phyloP scores from a whole-genome alignment of 306 rosid genomes.

The Lathyrus tuberosus region DNA sequence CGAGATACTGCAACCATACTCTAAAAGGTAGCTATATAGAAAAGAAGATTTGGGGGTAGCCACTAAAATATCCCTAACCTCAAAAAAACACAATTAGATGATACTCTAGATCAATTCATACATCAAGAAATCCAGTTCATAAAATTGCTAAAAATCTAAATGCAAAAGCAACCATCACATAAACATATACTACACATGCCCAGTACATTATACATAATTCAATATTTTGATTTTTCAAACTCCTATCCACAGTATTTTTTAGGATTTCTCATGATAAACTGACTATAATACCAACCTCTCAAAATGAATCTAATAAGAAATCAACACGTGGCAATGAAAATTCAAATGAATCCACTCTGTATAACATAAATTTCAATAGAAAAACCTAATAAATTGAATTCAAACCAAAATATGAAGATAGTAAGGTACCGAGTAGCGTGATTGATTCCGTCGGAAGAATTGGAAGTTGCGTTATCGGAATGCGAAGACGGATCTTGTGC shows the following conservation, averaged over 20 bases:
- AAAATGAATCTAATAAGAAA: slow-evolving; percentile 2
- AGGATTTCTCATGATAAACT: slow-evolving; percentile 11
- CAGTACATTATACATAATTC: not conserved
- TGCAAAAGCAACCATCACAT: slow-evolving; percentile 6
- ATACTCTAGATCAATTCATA: slow-evolving; percentile 13
- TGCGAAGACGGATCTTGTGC: slow-evolving; percentile 30
- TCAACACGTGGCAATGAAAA: not conserved
- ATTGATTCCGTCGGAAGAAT: not conserved
- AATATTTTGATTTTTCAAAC: not conserved
- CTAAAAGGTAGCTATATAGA: not conserved
- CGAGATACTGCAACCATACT: not conserved
- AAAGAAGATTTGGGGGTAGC: not conserved
- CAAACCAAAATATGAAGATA: not conserved
- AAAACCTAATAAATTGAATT: not conserved
- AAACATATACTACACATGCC: not conserved
- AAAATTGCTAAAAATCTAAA: slow-evolving; percentile 15
- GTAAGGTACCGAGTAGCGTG: slow-evolving; percentile 34
- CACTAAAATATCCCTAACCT: slow-evolving; percentile 4
- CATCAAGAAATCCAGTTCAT: slow-evolving; percentile 12
- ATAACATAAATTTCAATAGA: not conserved
- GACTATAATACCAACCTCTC: not conserved
- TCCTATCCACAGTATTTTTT: not conserved
- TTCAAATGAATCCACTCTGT: slow-evolving; percentile 5
- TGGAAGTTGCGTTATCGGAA: slow-evolving; percentile 15
- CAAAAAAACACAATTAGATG: slow-evolving; percentile 4